Evolutionary conservation across 2,329 filamentous ascomycete genomes (phyloP).

Genomic region (Chaetomiaceae sp.): DNA sequence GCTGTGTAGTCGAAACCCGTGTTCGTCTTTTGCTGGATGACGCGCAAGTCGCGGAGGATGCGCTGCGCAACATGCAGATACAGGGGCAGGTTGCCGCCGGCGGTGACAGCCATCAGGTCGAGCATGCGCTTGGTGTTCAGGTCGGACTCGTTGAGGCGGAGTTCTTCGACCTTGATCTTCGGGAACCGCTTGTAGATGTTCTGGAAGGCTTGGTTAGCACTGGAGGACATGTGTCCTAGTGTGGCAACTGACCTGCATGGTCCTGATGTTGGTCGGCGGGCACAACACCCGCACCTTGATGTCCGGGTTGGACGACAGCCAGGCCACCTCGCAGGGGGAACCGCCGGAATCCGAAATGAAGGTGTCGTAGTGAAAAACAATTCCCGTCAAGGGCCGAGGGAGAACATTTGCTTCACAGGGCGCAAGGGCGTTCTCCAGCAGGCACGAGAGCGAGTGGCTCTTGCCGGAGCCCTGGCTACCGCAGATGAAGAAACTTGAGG

Average conservation of each 20-base stretch:
- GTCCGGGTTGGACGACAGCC: conserved; percentile 40
- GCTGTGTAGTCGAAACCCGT: conserved; percentile 44
- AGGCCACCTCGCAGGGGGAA: conserved; percentile 57
- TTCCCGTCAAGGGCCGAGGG: conserved; percentile 49
- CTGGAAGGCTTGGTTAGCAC: conserved; percentile 25
- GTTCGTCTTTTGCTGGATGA: conserved; percentile 37
- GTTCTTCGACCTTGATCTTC: conserved; percentile 44
- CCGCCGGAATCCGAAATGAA: conserved; percentile 46
- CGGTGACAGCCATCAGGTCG: conserved; percentile 53
- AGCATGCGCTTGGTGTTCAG: conserved; percentile 57
- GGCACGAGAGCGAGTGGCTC: conserved; percentile 54
- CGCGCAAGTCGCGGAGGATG: conserved; percentile 53
- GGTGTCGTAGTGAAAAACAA: conserved; percentile 63
- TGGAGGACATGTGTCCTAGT: neutral
- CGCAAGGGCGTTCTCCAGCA: conserved; percentile 55
- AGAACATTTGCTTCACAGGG: conserved; percentile 41
- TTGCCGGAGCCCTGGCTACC: conserved; percentile 63
- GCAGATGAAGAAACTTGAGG: conserved; percentile 59
- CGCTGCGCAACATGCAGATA: conserved; percentile 55
- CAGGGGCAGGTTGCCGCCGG: conserved; percentile 42
- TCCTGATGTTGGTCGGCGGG: conserved; percentile 47
- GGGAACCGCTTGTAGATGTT: conserved; percentile 39
- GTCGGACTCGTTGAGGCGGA: conserved; percentile 47
- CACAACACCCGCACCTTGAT: conserved; percentile 52
- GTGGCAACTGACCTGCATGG: conserved; percentile 33